A percentile compares a stretch with the other conserved stretches of the same genome.
Conservation (phyloP, 2,329 filamentous ascomycete genomes). For the Daldinia eschscholtzii region DNA sequence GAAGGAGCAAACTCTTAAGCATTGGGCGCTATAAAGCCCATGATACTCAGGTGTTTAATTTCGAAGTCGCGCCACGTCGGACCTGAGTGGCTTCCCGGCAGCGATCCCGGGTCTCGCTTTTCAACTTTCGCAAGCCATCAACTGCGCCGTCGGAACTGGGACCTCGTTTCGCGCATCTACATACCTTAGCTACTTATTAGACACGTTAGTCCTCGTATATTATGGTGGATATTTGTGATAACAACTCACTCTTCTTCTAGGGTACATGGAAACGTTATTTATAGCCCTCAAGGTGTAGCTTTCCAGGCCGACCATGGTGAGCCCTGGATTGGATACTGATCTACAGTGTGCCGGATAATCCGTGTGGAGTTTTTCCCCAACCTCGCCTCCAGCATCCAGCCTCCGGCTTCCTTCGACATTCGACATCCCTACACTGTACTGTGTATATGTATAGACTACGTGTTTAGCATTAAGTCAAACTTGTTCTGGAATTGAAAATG, state of each 20-base stretch:
- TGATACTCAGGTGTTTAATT: conserved; percentile 7
- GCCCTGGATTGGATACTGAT: conserved; percentile 5
- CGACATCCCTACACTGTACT: conserved; percentile 3
- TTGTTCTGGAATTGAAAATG: conserved; percentile 10
- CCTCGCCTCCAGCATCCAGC: conserved; percentile 16
- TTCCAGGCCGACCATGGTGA: neutral
- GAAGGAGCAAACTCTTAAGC: neutral
- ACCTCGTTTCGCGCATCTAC: conserved; percentile 4
- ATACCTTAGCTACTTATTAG: neutral
- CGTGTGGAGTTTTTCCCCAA: conserved; percentile 15
- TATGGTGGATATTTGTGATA: neutral
- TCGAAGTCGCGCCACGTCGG: conserved; percentile 12
- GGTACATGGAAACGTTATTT: conserved; percentile 3
- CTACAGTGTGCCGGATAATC: conserved; percentile 7
- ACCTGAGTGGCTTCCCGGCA: conserved; percentile 1
- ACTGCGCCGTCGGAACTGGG: conserved; percentile 9
- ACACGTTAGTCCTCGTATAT: conserved; percentile 9
- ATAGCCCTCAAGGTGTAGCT: conserved; percentile 7
- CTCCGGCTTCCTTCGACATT: conserved; percentile 1
- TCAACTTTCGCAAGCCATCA: conserved; percentile 5
- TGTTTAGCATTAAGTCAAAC: conserved; percentile 7
- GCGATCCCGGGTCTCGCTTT: neutral
- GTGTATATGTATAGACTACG: conserved; percentile 1
- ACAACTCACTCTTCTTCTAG: conserved; percentile 4
- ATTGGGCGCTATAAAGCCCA: neutral